These are phyloP conservation scores for Diaporthe sp. DNA, from an alignment of 2,329 filamentous ascomycete genomes.

Conservation along the genomic window DNA sequence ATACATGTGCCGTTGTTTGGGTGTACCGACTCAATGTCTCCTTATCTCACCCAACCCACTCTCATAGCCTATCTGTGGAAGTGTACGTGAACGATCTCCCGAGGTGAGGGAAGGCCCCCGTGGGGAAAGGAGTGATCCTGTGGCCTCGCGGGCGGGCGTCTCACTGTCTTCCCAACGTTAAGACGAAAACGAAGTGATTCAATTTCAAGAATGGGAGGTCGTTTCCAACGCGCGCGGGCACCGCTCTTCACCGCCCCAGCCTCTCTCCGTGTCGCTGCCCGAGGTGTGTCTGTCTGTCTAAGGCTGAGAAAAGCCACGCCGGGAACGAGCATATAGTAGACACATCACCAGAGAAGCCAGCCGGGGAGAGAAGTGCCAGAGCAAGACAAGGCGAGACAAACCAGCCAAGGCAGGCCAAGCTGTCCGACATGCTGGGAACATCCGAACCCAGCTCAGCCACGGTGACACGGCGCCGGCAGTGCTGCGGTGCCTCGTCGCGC, in stretches of 20 bases:
- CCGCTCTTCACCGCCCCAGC: constrained; percentile 2
- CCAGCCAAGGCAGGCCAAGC: neutral
- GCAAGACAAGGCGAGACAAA: neutral
- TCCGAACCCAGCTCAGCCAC: neutral
- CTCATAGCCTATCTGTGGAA: neutral
- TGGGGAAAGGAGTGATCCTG: neutral
- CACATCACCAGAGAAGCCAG: neutral
- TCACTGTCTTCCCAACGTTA: neutral
- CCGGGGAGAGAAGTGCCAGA: neutral
- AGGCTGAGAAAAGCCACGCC: constrained; percentile 13
- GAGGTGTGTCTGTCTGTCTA: neutral
- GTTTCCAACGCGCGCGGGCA: too few species aligned
- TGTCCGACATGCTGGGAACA: constrained; percentile 14
- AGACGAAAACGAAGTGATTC: neutral
- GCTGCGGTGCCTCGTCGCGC: constrained; percentile 2
- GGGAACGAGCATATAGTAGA: neutral
- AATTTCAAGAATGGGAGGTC: neutral
- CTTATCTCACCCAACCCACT: neutral
- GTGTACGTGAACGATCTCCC: neutral
- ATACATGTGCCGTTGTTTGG: neutral
- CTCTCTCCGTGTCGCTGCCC: neutral
- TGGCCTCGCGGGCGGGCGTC: neutral
- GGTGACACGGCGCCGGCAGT: neutral
- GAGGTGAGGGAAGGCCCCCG: neutral
- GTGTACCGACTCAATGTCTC: neutral